phyloP scores from a whole-genome alignment of 202 grass and related monocot genomes.

The Zoysia matrella region DNA sequence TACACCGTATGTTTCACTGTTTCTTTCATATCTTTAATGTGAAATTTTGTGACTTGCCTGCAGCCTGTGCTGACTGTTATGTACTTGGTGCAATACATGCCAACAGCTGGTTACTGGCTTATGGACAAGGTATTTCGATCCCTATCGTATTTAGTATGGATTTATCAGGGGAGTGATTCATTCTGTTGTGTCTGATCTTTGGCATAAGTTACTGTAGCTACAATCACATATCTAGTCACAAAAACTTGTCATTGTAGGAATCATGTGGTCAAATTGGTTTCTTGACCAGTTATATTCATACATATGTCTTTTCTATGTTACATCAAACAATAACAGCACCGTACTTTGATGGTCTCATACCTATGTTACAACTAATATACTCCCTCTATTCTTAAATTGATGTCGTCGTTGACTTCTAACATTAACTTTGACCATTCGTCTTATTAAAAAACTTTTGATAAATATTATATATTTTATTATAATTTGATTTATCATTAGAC shows the following conservation, averaged over 20 bases:
- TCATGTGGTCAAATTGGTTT: not conserved
- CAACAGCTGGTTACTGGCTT: slow-evolving; percentile 84
- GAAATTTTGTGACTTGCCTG: slow-evolving; percentile 33
- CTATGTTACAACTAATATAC: not conserved
- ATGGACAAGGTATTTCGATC: slow-evolving; percentile 85
- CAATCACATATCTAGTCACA: not conserved
- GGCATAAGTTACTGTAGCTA: not conserved
- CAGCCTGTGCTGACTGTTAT: slow-evolving; percentile 93
- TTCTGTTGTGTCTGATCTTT: not conserved
- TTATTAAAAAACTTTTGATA: too few species aligned
- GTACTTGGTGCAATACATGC: slow-evolving; percentile 94
- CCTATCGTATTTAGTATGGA: slow-evolving; percentile 1
- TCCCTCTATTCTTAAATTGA: too few species aligned
- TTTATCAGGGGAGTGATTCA: not conserved
- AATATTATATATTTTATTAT: too few species aligned
- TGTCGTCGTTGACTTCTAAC: too few species aligned
- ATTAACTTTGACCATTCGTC: too few species aligned
- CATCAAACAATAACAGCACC: not conserved
- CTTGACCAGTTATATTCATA: not conserved
- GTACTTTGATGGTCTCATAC: slow-evolving; percentile 7
- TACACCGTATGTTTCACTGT: not conserved
- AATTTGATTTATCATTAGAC: too few species aligned
- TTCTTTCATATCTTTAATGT: slow-evolving; percentile 22
- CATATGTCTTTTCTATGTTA: not conserved
- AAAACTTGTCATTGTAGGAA: not conserved